Base-by-base conservation (phyloP, 2,329 filamentous ascomycete genomes). In the Fusarium algeriense region DNA sequence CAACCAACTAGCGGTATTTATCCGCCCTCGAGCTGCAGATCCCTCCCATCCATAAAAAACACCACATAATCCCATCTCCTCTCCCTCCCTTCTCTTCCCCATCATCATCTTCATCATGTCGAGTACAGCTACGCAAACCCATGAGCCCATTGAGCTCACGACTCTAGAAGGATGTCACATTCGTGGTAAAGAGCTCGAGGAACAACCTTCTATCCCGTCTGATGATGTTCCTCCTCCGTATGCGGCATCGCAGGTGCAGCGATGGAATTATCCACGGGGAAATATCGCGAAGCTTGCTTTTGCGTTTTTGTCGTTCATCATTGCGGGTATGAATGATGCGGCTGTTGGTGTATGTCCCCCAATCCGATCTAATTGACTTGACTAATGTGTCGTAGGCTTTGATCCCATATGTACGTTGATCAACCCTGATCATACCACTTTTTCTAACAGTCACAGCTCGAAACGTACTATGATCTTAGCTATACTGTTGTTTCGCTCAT, bases 271-370 rank as follows among this genome's bases (percentile, higher is more conserved):
- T 20, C 81, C 81, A 0, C 76, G 58, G 11, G 76, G 75, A 3
- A 83, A 83, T 20, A 43, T 80, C 2, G 62, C 64, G 3, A 77
- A 76, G 30, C 67, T 83, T 2, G 75, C 43, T 0, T 82, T 83
- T 40, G 85, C 87, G 0, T 90, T 90, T 73, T 83, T 87, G 76
- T 85, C 86, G 0, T 90, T 91, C 64, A 81, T 88, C 5, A 83
- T 91, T 45, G 86, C 89, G 67, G 90, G 90, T 0, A 85, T 88
- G 79, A 91, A 91, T 67, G 90, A 92, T 77, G 89, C 86, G 6
- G 85, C 88, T 19, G 86, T 88, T 57, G 88, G 89, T 55, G 87
- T 87, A 82, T 61, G 83, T 34, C 13, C 2, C 6, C 9, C 2
- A 5, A 1, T n/a, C 8, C 12, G 8, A 6, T 9, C 2, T 2